Percentiles rank a stretch among this genome's conserved stretches.
phyloP scores from a whole-genome alignment of 257 asterid species.

The Penstemon davidsonii region DNA sequence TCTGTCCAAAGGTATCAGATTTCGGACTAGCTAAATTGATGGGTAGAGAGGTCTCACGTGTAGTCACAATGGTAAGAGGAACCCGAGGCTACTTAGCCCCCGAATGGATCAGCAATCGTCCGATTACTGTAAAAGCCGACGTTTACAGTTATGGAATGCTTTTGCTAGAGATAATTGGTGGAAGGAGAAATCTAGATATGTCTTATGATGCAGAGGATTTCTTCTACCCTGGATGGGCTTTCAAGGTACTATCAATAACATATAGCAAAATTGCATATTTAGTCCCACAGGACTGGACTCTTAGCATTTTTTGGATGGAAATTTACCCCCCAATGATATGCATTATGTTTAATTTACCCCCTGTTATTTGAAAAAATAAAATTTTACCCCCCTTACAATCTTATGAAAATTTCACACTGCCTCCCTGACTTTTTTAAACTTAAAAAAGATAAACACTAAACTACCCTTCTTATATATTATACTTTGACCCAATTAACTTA shows the following conservation, averaged over 20 bases:
- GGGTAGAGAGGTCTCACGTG: slow-evolving; percentile 93
- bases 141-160: slow-evolving; percentile 96
- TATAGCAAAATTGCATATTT: not conserved
- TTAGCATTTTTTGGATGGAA: no score
- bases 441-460: no score
- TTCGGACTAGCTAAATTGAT: slow-evolving; percentile 89
- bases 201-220: slow-evolving; percentile 68
- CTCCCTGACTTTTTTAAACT: no score
- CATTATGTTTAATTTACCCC: no score
- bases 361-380: no score
- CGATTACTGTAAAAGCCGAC: slow-evolving; percentile 86
- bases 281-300: no score
- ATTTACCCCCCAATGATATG: no score
- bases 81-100: slow-evolving; percentile 91
- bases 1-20: slow-evolving; percentile 88
- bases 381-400: no score
- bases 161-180: slow-evolving; percentile 78
- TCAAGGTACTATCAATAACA: slow-evolving; percentile 53
- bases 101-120: slow-evolving; percentile 84
- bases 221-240: slow-evolving; percentile 98
- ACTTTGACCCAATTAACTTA: no score
- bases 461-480: no score
- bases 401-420: no score
- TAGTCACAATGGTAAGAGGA: slow-evolving; percentile 82
- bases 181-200: slow-evolving; percentile 88